Percentiles rank a stretch among this genome's conserved stretches.
Conservation (phyloP, 345 rosid species). For the Sisymbrium altissimum region DNA sequence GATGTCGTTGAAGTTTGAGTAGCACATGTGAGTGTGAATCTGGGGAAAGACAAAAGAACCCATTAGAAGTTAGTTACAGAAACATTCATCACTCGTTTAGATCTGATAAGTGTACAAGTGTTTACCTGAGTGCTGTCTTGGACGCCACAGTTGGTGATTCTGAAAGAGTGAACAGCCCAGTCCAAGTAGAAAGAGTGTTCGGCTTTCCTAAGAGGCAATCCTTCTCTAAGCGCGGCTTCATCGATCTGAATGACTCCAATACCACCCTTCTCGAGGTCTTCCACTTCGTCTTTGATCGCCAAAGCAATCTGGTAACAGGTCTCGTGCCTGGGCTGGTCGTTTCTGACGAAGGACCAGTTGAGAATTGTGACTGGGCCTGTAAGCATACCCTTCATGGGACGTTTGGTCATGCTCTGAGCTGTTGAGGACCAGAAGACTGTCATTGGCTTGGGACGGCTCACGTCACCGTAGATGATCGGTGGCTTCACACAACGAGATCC, state of each 20-base stretch:
- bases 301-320: slow-evolving; percentile 97
- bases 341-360: slow-evolving; percentile 97
- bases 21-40: slow-evolving; percentile 99
- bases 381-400: slow-evolving; percentile 99
- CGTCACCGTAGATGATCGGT: slow-evolving; percentile 95
- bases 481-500: slow-evolving; percentile 99
- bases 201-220: slow-evolving; percentile 92
- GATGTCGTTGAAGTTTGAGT: slow-evolving; percentile 97
- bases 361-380: slow-evolving; percentile 99
- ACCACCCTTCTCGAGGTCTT: slow-evolving; percentile 89
- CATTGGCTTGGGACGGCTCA: slow-evolving; percentile 98
- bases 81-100: not conserved
- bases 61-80: not conserved
- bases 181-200: slow-evolving; percentile 97
- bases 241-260: slow-evolving; percentile 96
- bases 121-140: slow-evolving; percentile 85
- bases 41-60: slow-evolving; percentile 9
- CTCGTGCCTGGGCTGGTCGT: slow-evolving; percentile 94
- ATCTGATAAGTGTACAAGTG: not conserved
- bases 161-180: slow-evolving; percentile 99
- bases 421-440: slow-evolving; percentile 95
- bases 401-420: slow-evolving; percentile 92
- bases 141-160: slow-evolving; percentile 92
- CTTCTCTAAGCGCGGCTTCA: slow-evolving; percentile 98
- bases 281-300: slow-evolving; percentile 97